phyloP scores from a whole-genome alignment of 1,284 basidiomycete species.

The Ceratobasidium sp. region DNA sequence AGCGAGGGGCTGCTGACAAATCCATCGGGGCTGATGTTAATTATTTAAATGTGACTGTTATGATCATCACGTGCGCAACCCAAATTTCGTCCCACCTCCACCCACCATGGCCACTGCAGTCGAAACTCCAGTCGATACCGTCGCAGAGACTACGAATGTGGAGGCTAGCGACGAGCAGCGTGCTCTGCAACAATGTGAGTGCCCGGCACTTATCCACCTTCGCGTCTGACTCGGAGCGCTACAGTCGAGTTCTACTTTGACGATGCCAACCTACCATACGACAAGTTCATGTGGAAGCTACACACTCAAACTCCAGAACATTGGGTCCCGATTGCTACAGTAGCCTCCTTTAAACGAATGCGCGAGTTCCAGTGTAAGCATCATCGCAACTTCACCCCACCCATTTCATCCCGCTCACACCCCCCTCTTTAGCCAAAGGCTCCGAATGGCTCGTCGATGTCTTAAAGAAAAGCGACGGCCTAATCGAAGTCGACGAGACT shows the following conservation, averaged over 20 bases:
- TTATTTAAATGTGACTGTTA: neutral
- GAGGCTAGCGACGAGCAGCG: constrained; percentile 21
- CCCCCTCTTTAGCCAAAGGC: constrained; percentile 62
- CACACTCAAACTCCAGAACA: constrained; percentile 81
- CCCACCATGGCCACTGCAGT: constrained; percentile 29
- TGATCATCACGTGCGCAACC: constrained; percentile 34
- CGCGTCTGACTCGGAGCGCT: neutral
- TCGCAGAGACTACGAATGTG: neutral
- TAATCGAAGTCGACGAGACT: constrained; percentile 83
- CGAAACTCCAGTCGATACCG: constrained; percentile 24
- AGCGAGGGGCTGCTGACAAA: constrained; percentile 38
- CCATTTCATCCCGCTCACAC: neutral
- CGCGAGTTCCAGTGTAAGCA: constrained; percentile 66
- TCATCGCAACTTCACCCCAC: neutral
- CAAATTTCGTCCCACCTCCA: constrained; percentile 32
- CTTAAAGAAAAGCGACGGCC: constrained; percentile 69
- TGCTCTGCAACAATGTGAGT: constrained; percentile 42
- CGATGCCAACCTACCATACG: constrained; percentile 95
- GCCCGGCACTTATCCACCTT: neutral
- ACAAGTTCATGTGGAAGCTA: constrained; percentile 98
- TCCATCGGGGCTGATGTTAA: constrained; percentile 2
- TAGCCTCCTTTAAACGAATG: constrained; percentile 98
- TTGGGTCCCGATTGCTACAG: constrained; percentile 90
- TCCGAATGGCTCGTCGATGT: constrained; percentile 75
- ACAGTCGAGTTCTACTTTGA: constrained; percentile 98